Evolutionary conservation across 2,329 filamentous ascomycete species (phyloP).

Genomic region (Boeremia exigua): DNA sequence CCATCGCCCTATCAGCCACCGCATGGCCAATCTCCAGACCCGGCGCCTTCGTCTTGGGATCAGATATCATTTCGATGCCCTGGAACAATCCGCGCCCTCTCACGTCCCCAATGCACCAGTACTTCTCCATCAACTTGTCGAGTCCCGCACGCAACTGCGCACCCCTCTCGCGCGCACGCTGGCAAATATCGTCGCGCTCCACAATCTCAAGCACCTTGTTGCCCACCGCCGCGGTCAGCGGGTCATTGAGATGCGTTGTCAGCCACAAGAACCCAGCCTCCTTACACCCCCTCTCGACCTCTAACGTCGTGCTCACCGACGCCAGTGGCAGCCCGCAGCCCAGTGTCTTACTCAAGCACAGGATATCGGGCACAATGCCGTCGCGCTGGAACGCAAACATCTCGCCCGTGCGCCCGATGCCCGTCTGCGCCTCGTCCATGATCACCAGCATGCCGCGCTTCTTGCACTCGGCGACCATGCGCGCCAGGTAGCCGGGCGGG

Average conservation of each 20-base stretch:
- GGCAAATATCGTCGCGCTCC: slow-evolving; percentile 30
- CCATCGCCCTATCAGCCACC: slow-evolving; percentile 28
- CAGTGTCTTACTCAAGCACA: slow-evolving; percentile 37
- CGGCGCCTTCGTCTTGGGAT: slow-evolving; percentile 29
- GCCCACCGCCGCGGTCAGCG: slow-evolving; percentile 36
- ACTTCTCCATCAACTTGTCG: slow-evolving; percentile 24
- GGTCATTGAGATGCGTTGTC: slow-evolving; percentile 42
- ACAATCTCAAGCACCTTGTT: slow-evolving; percentile 42
- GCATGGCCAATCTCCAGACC: slow-evolving; percentile 31
- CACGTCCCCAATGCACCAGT: slow-evolving; percentile 41
- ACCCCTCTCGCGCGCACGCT: slow-evolving; percentile 22
- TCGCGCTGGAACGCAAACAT: slow-evolving; percentile 59
- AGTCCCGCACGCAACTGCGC: slow-evolving; percentile 29
- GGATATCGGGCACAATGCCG: slow-evolving; percentile 52
- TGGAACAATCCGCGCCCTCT: slow-evolving; percentile 38
- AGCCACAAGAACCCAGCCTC: slow-evolving; percentile 35
- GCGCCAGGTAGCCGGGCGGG: slow-evolving; percentile 64
- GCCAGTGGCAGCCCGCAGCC: slow-evolving; percentile 38
- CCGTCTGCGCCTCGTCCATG: slow-evolving; percentile 48
- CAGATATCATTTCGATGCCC: slow-evolving; percentile 38
- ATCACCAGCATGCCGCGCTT: slow-evolving; percentile 45
- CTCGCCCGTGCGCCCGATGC: slow-evolving; percentile 43
- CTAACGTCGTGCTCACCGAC: slow-evolving; percentile 33
- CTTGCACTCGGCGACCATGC: slow-evolving; percentile 55
- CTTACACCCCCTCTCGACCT: slow-evolving; percentile 24